Percentiles rank a stretch among this genome's conserved stretches.
Evolutionary conservation across 805 yeast species (phyloP).

Genomic region (Jamesozyma lodderae): DNA sequence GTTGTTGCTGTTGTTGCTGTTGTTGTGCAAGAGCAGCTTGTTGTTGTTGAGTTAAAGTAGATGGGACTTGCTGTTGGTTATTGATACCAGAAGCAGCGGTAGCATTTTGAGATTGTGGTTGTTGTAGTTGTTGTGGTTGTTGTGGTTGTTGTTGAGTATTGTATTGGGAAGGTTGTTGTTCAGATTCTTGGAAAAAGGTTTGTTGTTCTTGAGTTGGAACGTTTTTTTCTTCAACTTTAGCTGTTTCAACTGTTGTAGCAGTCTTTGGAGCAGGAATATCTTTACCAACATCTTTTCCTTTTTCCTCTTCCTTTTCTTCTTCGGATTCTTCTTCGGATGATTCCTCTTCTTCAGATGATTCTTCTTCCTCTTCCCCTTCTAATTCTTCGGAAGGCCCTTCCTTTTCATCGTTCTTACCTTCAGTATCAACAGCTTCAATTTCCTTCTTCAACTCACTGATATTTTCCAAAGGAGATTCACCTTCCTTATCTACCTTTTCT

Average conservation of each 20-base stretch:
- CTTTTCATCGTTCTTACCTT: slow-evolving; percentile 6
- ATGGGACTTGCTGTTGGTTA: slow-evolving; percentile 16
- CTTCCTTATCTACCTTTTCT: slow-evolving; percentile 4
- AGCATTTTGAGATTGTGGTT: background rate
- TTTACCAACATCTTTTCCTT: slow-evolving; percentile 3
- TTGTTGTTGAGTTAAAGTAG: slow-evolving; percentile 16
- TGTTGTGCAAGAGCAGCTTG: slow-evolving; percentile 18
- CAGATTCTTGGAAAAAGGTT: slow-evolving; percentile 1
- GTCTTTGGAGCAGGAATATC: slow-evolving; percentile 5
- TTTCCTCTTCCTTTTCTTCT: slow-evolving; percentile 1
- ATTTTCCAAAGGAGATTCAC: slow-evolving; percentile 22
- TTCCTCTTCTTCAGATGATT: slow-evolving; percentile 7
- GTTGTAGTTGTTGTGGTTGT: background rate
- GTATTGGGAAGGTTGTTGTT: slow-evolving; percentile 13
- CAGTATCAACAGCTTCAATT: slow-evolving; percentile 17
- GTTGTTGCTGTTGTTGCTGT: slow-evolving; percentile 18
- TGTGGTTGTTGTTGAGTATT: slow-evolving; percentile 2
- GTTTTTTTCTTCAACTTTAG: slow-evolving; percentile 5
- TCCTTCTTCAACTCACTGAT: slow-evolving; percentile 31
- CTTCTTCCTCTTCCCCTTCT: slow-evolving; percentile 4
- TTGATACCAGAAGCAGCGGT: slow-evolving; percentile 2
- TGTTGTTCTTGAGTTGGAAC: slow-evolving; percentile 2
- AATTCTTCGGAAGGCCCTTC: slow-evolving; percentile 5
- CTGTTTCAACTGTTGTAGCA: slow-evolving; percentile 2
- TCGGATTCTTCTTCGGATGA: slow-evolving; percentile 1